Evolutionary conservation across 768 basidiomycete species (phyloP), one percentile per base, ranked within the genome.

Genomic region (Rhizopogon rudus): DNA sequence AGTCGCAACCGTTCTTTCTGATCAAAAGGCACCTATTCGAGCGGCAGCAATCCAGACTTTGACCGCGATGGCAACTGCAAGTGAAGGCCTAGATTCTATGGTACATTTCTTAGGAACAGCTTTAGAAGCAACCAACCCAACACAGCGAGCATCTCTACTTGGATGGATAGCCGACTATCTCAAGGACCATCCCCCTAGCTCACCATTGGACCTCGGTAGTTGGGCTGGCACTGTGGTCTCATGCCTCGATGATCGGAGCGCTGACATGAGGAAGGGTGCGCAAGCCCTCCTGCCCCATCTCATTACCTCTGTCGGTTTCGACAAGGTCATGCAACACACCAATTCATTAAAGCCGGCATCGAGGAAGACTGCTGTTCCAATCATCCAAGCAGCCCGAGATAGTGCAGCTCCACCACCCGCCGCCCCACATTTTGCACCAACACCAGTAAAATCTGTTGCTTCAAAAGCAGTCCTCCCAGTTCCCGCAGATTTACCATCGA

Each of bases 291-390:
- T 99, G 13, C 92, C 93, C 0, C 71, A 75, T 43, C 69, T 99
- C 54, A 86, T 98, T 48, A 71, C 78, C 3, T 83, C 71, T 45
- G 84, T 84, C 33, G 93, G 97, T 5, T 93, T 83, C 64, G 90
- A 93, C 60, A 83, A 83, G 63, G 86, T 98, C 49, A 77, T 97
- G 77, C 85, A 91, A 37, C 87, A 93, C 71, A 89, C 93, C 10
- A 85, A 80, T 57, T 82, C 85, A 0, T 76, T 99, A 57, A 99
- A 98, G 66, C 89, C 96, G 29, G 97, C 97, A 0, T 95, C 94
- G 9, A 86, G 87, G 53, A 74, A 82, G 42, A 87, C 88, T 29
- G 91, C 93, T 6, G 71, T 88, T 9, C 94, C 95, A 9, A 76
- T 98, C 37, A 92, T 99, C 56, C 91, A 97, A 67, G 87, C 88